phyloP scores from a whole-genome alignment of 306 rosid genomes.

The Cucurbita ficifolia region DNA sequence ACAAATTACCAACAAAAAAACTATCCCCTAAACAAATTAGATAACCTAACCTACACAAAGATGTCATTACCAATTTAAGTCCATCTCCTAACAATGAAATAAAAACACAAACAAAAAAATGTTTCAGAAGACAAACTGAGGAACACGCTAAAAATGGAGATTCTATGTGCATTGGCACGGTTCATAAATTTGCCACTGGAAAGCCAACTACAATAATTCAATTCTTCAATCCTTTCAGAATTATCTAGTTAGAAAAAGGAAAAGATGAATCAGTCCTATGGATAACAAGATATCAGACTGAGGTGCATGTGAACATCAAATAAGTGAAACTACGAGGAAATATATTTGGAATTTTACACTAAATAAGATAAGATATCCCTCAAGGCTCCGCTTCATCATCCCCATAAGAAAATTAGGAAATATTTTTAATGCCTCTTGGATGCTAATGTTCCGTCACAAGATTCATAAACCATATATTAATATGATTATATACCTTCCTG shows the following conservation, averaged over 20 bases:
- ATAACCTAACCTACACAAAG: not conserved
- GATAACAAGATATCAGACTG: not conserved
- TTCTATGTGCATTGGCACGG: not conserved
- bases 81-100: not conserved
- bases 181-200: not conserved
- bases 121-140: not conserved
- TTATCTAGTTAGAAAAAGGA: not conserved
- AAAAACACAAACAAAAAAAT: not conserved
- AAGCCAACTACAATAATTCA: not conserved
- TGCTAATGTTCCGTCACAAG: not conserved
- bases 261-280: not conserved
- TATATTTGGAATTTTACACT: no score
- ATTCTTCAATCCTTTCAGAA: not conserved
- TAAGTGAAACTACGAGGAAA: not conserved
- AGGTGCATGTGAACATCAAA: not conserved
- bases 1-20: not conserved
- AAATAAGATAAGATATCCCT: not conserved
- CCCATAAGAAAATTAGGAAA: not conserved
- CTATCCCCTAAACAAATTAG: not conserved
- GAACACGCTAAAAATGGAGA: not conserved
- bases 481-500: constrained; percentile 43
- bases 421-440: not conserved
- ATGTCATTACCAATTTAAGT: not conserved
- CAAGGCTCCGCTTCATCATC: not conserved
- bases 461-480: not conserved